Conservation (phyloP, 2,329 filamentous ascomycete genomes). For the Periglandula ipomoeae region DNA sequence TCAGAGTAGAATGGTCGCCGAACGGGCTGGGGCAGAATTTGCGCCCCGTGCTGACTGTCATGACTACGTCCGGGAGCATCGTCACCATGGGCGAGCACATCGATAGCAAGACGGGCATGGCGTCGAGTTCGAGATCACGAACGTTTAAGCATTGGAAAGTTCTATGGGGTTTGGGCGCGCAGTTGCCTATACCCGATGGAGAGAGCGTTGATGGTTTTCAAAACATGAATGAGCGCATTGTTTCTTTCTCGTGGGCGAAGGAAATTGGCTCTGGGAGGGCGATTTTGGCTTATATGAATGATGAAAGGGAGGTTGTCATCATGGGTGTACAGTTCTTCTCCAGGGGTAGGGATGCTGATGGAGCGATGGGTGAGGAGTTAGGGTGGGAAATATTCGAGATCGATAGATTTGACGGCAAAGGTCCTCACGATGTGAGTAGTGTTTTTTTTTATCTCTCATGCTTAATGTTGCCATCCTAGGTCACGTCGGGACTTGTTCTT, state of each 20-base stretch:
- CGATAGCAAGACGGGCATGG: conserved; percentile 18
- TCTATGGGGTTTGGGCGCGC: conserved; percentile 47
- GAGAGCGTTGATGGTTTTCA: conserved; percentile 20
- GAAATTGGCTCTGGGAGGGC: conserved; percentile 31
- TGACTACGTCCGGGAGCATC: conserved; percentile 41
- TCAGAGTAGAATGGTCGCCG: conserved; percentile 48
- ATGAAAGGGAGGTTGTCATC: conserved; percentile 40
- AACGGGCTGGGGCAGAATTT: conserved; percentile 45
- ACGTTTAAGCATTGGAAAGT: conserved; percentile 42
- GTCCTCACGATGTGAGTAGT: conserved; percentile 29
- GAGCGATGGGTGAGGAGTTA: conserved; percentile 16
- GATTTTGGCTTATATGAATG: conserved; percentile 43
- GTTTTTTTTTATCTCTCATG: background rate
- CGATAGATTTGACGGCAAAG: conserved; percentile 36
- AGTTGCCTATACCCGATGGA: conserved; percentile 37
- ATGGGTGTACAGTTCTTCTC: conserved; percentile 35
- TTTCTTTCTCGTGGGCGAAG: conserved; percentile 44
- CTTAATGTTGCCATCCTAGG: background rate
- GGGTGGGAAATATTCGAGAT: conserved; percentile 44
- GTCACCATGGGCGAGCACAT: conserved; percentile 41
- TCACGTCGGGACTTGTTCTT: no score
- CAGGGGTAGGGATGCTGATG: conserved; percentile 11
- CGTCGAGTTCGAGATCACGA: conserved; percentile 24
- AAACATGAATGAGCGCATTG: conserved; percentile 36
- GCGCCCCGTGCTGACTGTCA: conserved; percentile 40